Evolutionary conservation across 2,329 filamentous ascomycete genomes (phyloP).

Genomic region (Neonectria neomacrospora): DNA sequence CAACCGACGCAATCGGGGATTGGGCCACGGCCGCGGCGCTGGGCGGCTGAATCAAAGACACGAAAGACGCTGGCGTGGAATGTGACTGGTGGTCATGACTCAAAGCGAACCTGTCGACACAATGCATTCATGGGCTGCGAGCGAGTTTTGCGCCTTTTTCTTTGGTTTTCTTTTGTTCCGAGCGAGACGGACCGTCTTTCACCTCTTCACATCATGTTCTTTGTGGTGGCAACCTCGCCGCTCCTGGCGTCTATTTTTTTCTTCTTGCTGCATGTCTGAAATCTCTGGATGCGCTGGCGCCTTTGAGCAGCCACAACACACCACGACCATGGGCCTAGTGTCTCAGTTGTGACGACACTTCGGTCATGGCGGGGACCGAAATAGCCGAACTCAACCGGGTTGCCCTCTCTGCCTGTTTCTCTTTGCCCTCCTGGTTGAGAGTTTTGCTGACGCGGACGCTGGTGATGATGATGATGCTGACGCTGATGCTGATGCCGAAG

Average conservation of each 20-base stretch:
- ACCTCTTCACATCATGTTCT: conserved; percentile 43
- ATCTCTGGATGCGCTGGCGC: conserved; percentile 38
- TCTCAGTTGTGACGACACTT: conserved; percentile 40
- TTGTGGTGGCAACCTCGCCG: conserved; percentile 36
- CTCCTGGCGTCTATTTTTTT: conserved; percentile 38
- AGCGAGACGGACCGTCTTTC: conserved; percentile 25
- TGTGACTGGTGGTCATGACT: conserved; percentile 44
- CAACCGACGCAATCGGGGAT: conserved; percentile 40
- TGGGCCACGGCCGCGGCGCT: conserved; percentile 24
- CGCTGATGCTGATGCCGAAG: background rate
- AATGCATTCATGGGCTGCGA: conserved; percentile 28
- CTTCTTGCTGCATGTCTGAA: conserved; percentile 34
- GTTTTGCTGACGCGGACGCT: conserved; percentile 3
- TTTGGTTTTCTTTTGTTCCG: no score
- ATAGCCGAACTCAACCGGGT: background rate
- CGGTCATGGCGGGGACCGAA: background rate
- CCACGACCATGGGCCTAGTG: conserved; percentile 38
- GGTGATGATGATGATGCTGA: background rate
- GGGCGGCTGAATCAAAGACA: conserved; percentile 36
- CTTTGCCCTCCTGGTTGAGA: background rate
- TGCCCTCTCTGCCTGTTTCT: background rate
- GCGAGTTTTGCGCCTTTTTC: conserved; percentile 9
- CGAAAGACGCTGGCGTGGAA: conserved; percentile 38
- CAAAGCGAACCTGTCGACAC: conserved; percentile 35
- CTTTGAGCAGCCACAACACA: conserved; percentile 25